Evolutionary conservation across 2,329 filamentous ascomycete species (phyloP).

Genomic region (Cladosporium oxysporum): DNA sequence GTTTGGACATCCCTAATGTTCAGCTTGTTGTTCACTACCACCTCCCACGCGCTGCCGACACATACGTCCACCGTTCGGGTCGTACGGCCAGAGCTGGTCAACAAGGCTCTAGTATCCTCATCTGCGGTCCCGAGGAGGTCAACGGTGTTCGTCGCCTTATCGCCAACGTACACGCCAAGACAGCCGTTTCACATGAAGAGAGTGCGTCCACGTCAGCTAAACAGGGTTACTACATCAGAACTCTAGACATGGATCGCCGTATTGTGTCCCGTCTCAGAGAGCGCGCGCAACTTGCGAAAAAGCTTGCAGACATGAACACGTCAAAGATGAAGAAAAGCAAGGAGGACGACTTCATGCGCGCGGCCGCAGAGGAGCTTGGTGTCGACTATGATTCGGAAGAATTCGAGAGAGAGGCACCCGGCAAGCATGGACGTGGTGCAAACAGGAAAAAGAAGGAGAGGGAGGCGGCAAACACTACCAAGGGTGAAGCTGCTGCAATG

Average conservation of each 20-base stretch:
- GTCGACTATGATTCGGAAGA: constrained; percentile 93
- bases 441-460: constrained; percentile 75
- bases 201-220: constrained; percentile 51
- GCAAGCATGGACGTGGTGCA: constrained; percentile 64
- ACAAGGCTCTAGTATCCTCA: constrained; percentile 77
- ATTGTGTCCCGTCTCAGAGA: constrained; percentile 75
- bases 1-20: constrained; percentile 88
- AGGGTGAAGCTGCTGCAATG: constrained; percentile 70
- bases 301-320: constrained; percentile 76
- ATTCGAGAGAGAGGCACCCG: constrained; percentile 63
- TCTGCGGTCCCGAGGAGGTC: constrained; percentile 91
- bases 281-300: constrained; percentile 78
- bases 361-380: constrained; percentile 86
- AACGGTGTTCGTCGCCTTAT: constrained; percentile 79
- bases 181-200: constrained; percentile 40
- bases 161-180: constrained; percentile 77
- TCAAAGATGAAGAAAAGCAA: constrained; percentile 85
- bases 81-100: constrained; percentile 84
- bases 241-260: constrained; percentile 79
- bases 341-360: constrained; percentile 80
- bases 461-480: constrained; percentile 66
- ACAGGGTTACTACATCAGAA: constrained; percentile 68
- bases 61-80: constrained; percentile 93
- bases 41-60: constrained; percentile 84
- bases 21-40: constrained; percentile 95